Conservation (phyloP, 2,329 filamentous ascomycete genomes). For the Ophiocordyceps camponoti-leonardi region DNA sequence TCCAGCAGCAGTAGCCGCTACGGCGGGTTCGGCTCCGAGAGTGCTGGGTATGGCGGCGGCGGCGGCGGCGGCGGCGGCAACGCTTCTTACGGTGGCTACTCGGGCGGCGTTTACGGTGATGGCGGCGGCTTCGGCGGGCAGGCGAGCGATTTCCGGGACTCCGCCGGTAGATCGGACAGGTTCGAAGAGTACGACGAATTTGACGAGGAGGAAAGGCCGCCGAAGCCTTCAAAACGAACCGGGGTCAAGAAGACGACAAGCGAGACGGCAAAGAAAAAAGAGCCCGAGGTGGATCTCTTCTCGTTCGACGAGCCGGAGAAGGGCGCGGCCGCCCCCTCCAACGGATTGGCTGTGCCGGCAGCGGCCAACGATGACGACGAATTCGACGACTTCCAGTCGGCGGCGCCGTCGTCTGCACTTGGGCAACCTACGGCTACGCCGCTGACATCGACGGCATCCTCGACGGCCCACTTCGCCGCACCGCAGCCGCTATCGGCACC, state of each 20-base stretch:
- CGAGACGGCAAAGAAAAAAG: constrained; percentile 62
- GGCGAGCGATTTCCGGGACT: constrained; percentile 51
- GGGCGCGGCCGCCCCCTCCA: constrained; percentile 28
- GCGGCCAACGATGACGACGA: constrained; percentile 57
- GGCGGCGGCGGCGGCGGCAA: constrained; percentile 44
- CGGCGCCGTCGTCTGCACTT: constrained; percentile 33
- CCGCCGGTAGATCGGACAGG: constrained; percentile 44
- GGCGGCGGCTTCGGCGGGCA: constrained; percentile 84
- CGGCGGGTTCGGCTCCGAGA: constrained; percentile 85
- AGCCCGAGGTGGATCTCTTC: constrained; percentile 82
- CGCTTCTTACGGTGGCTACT: constrained; percentile 39
- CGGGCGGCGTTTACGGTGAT: constrained; percentile 76
- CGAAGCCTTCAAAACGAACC: constrained; percentile 21
- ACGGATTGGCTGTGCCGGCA: constrained; percentile 25
- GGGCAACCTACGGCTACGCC: constrained; percentile 26
- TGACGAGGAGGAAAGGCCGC: constrained; percentile 50
- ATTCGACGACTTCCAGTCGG: constrained; percentile 95
- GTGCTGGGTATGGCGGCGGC: constrained; percentile 51
- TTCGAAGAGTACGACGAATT: constrained; percentile 98
- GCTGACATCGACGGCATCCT: constrained; percentile 32
- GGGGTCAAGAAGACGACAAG: constrained; percentile 26
- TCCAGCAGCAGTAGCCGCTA: constrained; percentile 43
- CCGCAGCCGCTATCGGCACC: constrained; percentile 75
- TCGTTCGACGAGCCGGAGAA: constrained; percentile 68
- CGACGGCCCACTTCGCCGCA: constrained; percentile 53